These are phyloP conservation scores for Trametes pubescens DNA, from an alignment of 1,284 basidiomycete species.

Conservation along the genomic window DNA sequence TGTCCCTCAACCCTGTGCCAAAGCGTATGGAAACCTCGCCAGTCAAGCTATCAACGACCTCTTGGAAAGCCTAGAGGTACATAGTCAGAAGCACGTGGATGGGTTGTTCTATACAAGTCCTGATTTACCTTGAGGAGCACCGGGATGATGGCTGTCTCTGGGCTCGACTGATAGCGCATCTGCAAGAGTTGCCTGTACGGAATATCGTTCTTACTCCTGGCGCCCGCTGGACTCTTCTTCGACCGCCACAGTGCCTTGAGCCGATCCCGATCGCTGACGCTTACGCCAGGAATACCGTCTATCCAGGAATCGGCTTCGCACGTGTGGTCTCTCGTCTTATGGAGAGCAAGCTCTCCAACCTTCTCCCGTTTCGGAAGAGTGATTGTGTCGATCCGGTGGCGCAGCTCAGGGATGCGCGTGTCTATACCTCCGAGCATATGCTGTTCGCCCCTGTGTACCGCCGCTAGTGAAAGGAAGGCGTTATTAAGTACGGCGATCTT, in stretches of 20 bases:
- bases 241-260: constrained; percentile 2
- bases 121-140: not conserved
- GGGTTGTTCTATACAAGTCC: no score
- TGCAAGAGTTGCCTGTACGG: not conserved
- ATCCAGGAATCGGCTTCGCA: not conserved
- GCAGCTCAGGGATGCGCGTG: constrained; percentile 11
- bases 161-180: not conserved
- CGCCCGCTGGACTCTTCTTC: not conserved
- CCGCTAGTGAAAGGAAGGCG: not conserved
- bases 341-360: not conserved
- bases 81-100: no score
- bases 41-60: not conserved
- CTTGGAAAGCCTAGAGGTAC: not conserved
- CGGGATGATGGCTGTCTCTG: not conserved
- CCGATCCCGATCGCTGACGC: not conserved
- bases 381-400: constrained; percentile 5
- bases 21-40: not conserved
- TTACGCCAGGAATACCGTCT: not conserved
- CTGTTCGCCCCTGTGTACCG: not conserved
- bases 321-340: not conserved
- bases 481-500: not conserved
- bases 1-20: not conserved
- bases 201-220: not conserved
- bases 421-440: not conserved
- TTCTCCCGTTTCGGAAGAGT: constrained; percentile 8